Conservation (phyloP, 495 filamentous ascomycete genomes). For the Xylaria palmicola region DNA sequence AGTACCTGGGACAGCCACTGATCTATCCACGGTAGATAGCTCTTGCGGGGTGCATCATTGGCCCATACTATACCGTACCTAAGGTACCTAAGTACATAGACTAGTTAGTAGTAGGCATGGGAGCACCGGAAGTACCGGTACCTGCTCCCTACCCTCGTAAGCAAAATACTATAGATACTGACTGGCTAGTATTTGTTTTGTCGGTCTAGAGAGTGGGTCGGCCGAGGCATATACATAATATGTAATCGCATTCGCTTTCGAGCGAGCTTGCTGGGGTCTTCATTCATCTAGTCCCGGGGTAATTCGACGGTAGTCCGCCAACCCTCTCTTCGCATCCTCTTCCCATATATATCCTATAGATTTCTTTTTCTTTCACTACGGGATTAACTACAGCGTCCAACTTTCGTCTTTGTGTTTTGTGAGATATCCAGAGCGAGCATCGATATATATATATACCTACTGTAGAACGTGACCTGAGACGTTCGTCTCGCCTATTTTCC, state of each 20-base stretch:
- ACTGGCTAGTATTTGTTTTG: too few species aligned
- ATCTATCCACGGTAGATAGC: background rate
- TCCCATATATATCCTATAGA: background rate
- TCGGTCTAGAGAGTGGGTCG: background rate
- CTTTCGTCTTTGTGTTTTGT: too few species aligned
- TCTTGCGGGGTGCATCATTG: conserved; percentile 11
- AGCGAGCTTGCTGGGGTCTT: background rate
- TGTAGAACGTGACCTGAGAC: conserved; percentile 1
- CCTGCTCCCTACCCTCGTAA: too few species aligned
- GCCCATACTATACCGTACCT: background rate
- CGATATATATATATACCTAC: too few species aligned
- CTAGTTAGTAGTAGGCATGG: background rate
- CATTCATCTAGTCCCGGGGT: background rate
- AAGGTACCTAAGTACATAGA: background rate
- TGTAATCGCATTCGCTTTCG: conserved; percentile 5
- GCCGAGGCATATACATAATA: conserved; percentile 9
- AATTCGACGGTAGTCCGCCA: background rate
- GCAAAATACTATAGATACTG: too few species aligned
- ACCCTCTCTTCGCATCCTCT: background rate
- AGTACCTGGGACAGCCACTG: too few species aligned
- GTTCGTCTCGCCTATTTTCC: background rate
- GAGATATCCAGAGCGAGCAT: too few species aligned
- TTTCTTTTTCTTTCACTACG: background rate
- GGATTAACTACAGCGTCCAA: too few species aligned
- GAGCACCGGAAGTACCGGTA: too few species aligned